Evolutionary conservation across 2,329 filamentous ascomycete species (phyloP), one percentile per base, ranked within the genome.

Genomic region (Parastagonospora avenae): DNA sequence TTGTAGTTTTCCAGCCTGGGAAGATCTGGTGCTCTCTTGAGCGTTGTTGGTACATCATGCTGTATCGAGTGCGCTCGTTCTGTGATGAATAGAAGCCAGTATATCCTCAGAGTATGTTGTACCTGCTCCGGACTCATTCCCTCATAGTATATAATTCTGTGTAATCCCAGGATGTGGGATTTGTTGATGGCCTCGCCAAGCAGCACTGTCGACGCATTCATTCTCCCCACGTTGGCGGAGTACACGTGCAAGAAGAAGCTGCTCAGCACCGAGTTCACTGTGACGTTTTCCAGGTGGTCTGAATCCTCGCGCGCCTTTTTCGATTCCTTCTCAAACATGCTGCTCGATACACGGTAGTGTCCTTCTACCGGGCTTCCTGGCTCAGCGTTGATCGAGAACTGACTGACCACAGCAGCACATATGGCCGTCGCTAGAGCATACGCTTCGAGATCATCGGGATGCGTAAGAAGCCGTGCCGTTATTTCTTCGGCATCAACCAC

Each of bases 81-180:
- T 0, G 69, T 72, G 28, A 72, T 71, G 54, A 72, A 72, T 8
- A 72, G 57, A 14, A 72, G 57, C 69, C 69, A 72, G 38, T 72
- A 72, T n/a, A 72, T 55, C 14, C 69, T 57, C 37, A 71, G 40
- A 24, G 59, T 56, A 48, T 67, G 64, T 49, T 72, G 69, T 24
- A 57, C 52, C 38, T 66, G 59, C 43, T 69, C 67, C 2, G 52
- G 12, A 10, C 54, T 50, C 60, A 72, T 60, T 12, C 37, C 31
- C 30, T 63, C 50, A 37, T 72, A 72, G 41, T 65, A 62, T 1
- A 47, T 50, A 7, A 60, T 27, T 37, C 64, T 70, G 29, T 72
- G 61, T 14, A 72, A 47, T 4, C 69, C 68, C 12, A 71, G 49
- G 11, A 72, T 67, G 33, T 72, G 69, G 29, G 67, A 65, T 51